A percentile compares a stretch with the other conserved stretches of the same genome.
Conservation (phyloP, 129 eudicot genomes). For the Logfia minima region DNA sequence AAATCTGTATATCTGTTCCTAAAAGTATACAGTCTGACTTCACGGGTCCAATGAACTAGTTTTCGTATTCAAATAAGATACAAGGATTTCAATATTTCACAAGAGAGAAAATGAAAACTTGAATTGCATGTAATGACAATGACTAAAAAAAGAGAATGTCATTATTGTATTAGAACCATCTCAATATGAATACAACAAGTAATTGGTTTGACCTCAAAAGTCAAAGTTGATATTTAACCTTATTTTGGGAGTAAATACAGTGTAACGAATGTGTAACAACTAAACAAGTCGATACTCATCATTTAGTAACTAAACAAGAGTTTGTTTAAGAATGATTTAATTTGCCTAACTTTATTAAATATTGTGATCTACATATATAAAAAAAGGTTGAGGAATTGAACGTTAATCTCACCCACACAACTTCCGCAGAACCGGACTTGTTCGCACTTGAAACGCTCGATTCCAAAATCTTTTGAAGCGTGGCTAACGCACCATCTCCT, state of each 20-base stretch:
- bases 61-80: too few species aligned
- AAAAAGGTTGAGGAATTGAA: not conserved
- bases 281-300: not conserved
- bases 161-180: not conserved
- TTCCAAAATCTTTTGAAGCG: slow-evolving; percentile 51
- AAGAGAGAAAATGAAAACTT: not conserved
- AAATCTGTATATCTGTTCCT: too few species aligned
- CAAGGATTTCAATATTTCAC: too few species aligned
- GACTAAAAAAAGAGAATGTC: not conserved
- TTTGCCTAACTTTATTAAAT: not conserved
- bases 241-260: not conserved
- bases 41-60: too few species aligned
- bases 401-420: slow-evolving; percentile 59
- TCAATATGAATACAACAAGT: slow-evolving; percentile 7
- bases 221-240: not conserved
- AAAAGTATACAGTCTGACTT: too few species aligned
- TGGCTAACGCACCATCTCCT: slow-evolving; percentile 62
- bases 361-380: not conserved
- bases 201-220: slow-evolving; percentile 1
- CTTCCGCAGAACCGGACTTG: slow-evolving; percentile 33
- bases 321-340: not conserved
- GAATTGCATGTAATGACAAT: not conserved
- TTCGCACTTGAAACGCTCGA: slow-evolving; percentile 40
- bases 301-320: not conserved
- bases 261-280: not conserved